Base-by-base conservation (phyloP, 140 eudicot genomes). In the Senecio squalidus region DNA sequence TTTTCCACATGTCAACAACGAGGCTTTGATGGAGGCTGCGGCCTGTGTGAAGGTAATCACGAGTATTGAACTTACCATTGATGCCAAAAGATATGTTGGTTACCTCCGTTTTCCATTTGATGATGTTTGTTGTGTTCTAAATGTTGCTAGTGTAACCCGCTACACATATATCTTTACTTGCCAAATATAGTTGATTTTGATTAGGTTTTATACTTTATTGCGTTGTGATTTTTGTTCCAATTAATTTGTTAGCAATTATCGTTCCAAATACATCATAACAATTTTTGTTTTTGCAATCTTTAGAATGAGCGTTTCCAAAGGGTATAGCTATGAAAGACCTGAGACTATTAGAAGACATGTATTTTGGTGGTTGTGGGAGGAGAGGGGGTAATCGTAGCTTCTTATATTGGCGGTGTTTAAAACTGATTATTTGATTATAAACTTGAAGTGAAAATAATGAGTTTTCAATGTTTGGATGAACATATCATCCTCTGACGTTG, bases 31-130 rank as follows among this genome's bases (percentile, higher is more conserved):
- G 0, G 98, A 91, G 69, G 96, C 96, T 65, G 81, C 80, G 17
- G 94, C 94, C 40, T 86, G 96, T 67, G 98, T 83, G 36, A 91
- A 86, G 82, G 98, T 91, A 59, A 67, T 47, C 25, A 55, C 16
- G 46, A 44, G 16, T 13, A 16, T 13, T 16, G 18, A 59, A 20
- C 28, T 56, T 56, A 21, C 17, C 57, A 59, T 58, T 33, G 30
- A 6, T 13, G 49, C 1, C 0, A 0, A 44, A n/a, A 15, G 25
- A 16, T 25, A 27, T 47, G 57, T 57, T 45, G 15, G 1, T 45
- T 45, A 24, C n/a, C 29, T 55, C 0, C 26, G 9, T 24, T 29
- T 55, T 55, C 21, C 26, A 8, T 15, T 51, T 24, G 25, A 40
- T 43, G 13, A 22, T 38, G 1, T 4, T 39, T 25, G 7, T 39